Percentiles rank a stretch among this genome's conserved stretches.
Evolutionary conservation across 1,284 basidiomycete species (phyloP).

Genomic region (Cryptococcus jaspeensis): DNA sequence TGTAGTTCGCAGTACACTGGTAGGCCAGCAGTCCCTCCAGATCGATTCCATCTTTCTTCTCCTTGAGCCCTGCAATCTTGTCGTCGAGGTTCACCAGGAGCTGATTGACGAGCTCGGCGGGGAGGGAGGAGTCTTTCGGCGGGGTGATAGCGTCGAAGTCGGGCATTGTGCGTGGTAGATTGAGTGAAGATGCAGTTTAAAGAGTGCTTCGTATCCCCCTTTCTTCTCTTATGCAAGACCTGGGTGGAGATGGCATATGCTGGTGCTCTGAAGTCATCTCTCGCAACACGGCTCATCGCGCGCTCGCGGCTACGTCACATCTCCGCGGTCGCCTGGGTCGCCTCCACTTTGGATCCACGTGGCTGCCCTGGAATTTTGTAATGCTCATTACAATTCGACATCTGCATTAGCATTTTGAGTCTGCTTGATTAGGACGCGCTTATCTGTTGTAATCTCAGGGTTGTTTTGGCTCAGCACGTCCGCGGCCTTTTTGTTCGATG

Average conservation of each 20-base stretch:
- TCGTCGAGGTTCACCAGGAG: conserved; percentile 51
- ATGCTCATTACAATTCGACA: too few relatives aligned
- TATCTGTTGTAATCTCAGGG: neutral
- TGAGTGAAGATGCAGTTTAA: too few relatives aligned
- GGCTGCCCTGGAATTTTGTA: too few relatives aligned
- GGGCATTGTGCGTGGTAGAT: conserved; percentile 30
- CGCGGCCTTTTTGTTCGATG: neutral
- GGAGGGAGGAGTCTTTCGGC: conserved; percentile 47
- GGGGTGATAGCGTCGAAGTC: conserved; percentile 46
- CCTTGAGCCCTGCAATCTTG: conserved; percentile 30
- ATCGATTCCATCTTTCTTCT: conserved; percentile 31
- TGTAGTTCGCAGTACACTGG: conserved; percentile 50
- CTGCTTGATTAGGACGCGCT: neutral
- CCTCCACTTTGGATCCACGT: too few relatives aligned
- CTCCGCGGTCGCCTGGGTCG: too few relatives aligned
- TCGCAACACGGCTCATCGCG: too few relatives aligned
- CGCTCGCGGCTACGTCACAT: too few relatives aligned
- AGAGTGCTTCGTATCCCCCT: too few relatives aligned
- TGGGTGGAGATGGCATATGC: too few relatives aligned
- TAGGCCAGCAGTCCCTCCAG: conserved; percentile 50
- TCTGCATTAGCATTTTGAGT: neutral
- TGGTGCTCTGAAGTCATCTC: too few relatives aligned
- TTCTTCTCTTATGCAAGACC: too few relatives aligned
- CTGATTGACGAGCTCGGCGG: conserved; percentile 35
- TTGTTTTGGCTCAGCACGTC: neutral